Conservation (phyloP, 1,284 basidiomycete species). For the Ceratobasidium papillatum region DNA sequence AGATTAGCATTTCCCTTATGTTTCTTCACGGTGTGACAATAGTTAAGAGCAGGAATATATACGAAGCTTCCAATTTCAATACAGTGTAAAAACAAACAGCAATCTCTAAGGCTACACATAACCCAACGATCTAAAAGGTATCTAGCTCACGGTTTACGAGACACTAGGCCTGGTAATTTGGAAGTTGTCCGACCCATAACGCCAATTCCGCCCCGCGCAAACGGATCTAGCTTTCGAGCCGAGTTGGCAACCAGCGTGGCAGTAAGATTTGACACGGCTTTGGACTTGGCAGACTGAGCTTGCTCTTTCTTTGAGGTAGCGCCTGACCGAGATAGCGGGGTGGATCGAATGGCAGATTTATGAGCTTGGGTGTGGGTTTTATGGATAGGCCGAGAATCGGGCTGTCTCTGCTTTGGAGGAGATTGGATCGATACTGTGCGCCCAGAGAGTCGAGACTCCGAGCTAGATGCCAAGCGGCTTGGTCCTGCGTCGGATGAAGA, state of each 20-base stretch:
- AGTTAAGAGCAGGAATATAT: constrained; percentile 6
- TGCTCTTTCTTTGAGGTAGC: constrained; percentile 11
- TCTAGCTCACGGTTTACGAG: constrained; percentile 8
- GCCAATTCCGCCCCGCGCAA: constrained; percentile 23
- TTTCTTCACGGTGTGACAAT: constrained; percentile 21
- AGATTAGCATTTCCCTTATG: constrained; percentile 33
- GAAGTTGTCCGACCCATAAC: constrained; percentile 12
- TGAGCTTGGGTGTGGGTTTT: constrained; percentile 25
- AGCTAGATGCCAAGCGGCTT: not conserved
- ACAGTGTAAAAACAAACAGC: not conserved
- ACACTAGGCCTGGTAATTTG: constrained; percentile 16
- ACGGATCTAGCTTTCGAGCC: constrained; percentile 35
- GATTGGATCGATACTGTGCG: constrained; percentile 17
- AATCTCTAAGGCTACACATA: constrained; percentile 28
- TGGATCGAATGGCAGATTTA: constrained; percentile 16
- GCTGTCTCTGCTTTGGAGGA: constrained; percentile 4
- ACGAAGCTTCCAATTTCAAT: not conserved
- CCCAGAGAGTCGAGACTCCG: not conserved
- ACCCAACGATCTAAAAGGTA: not conserved
- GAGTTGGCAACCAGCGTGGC: constrained; percentile 27
- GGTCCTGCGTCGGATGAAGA: constrained; percentile 6
- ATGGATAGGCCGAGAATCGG: constrained; percentile 24
- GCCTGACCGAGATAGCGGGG: not conserved
- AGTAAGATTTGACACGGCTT: constrained; percentile 27
- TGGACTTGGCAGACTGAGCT: constrained; percentile 26